Conservation (phyloP, 2,329 filamentous ascomycete species). For the Huntiella bhutanensis region DNA sequence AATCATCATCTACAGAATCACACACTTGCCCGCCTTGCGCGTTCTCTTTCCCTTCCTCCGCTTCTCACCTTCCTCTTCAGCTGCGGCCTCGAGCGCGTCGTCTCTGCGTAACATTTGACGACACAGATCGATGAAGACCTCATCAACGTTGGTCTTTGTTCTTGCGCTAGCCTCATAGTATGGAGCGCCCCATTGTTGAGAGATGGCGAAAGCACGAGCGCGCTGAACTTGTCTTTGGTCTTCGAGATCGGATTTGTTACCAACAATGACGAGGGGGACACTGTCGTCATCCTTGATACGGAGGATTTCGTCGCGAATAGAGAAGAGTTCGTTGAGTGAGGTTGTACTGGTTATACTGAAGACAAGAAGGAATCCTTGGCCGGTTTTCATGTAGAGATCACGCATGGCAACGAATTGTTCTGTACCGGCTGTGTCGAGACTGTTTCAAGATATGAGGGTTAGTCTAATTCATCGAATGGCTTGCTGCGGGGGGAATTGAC, state of each 20-base stretch:
- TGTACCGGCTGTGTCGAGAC: conserved; percentile 75
- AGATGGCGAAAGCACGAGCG: conserved; percentile 63
- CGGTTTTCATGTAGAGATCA: conserved; percentile 84
- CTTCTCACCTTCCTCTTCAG: conserved; percentile 21
- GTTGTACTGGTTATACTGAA: conserved; percentile 78
- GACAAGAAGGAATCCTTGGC: conserved; percentile 77
- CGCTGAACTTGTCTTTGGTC: conserved; percentile 65
- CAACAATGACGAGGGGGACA: conserved; percentile 74
- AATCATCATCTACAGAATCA: conserved; percentile 12
- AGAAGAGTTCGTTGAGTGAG: conserved; percentile 64
- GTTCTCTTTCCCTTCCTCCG: conserved; percentile 18
- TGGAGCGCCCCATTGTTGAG: conserved; percentile 73
- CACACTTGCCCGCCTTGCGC: conserved; percentile 15
- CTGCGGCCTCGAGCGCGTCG: conserved; percentile 24
- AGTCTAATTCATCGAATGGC: background rate
- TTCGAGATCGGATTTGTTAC: conserved; percentile 80
- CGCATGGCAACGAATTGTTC: conserved; percentile 67
- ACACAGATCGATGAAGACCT: conserved; percentile 72
- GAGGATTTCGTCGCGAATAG: conserved; percentile 73
- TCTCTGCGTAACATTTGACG: conserved; percentile 67
- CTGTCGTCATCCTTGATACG: conserved; percentile 79
- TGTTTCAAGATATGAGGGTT: conserved; percentile 17
- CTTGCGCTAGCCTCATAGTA: conserved; percentile 84
- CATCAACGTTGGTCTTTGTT: conserved; percentile 70
- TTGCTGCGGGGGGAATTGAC: background rate